Conservation (phyloP, 371 early-diverging fungal species). For the Mucor racemosus region DNA sequence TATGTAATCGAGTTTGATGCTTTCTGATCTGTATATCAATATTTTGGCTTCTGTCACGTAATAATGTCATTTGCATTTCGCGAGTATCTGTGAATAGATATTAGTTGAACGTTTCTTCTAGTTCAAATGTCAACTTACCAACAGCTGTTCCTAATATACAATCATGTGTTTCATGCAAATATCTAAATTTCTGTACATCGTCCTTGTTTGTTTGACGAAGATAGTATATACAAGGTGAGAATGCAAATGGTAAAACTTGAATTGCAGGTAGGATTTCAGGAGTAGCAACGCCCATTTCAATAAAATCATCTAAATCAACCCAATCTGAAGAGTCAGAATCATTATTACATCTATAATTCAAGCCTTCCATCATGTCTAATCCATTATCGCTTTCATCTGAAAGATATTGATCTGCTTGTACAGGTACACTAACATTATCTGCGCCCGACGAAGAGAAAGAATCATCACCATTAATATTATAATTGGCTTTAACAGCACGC, state of each 20-base stretch:
- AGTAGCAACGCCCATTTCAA: constrained; percentile 18
- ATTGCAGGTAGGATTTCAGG: constrained; percentile 8
- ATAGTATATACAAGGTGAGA: constrained; percentile 57
- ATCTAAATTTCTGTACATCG: constrained; percentile 24
- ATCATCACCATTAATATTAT: not conserved
- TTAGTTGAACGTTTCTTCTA: not conserved
- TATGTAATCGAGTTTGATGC: constrained; percentile 21
- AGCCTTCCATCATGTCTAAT: constrained; percentile 41
- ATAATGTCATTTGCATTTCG: constrained; percentile 23
- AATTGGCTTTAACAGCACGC: constrained; percentile 27
- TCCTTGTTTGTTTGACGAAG: constrained; percentile 41
- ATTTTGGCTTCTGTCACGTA: constrained; percentile 13
- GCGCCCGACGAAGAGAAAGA: not conserved
- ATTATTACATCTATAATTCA: constrained; percentile 36
- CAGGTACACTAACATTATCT: not conserved
- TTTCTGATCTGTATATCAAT: constrained; percentile 18
- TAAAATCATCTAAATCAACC: constrained; percentile 40
- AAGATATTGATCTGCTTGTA: not conserved
- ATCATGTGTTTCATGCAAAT: constrained; percentile 40
- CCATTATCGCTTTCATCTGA: not conserved
- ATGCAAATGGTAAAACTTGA: constrained; percentile 57
- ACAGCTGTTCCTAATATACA: constrained; percentile 37
- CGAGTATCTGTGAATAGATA: constrained; percentile 8
- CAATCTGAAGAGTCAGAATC: constrained; percentile 45
- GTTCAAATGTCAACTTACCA: constrained; percentile 27